These are phyloP conservation scores for Ophiostoma australiae DNA, from an alignment of 2,329 filamentous ascomycete genomes.

Conservation along the genomic window DNA sequence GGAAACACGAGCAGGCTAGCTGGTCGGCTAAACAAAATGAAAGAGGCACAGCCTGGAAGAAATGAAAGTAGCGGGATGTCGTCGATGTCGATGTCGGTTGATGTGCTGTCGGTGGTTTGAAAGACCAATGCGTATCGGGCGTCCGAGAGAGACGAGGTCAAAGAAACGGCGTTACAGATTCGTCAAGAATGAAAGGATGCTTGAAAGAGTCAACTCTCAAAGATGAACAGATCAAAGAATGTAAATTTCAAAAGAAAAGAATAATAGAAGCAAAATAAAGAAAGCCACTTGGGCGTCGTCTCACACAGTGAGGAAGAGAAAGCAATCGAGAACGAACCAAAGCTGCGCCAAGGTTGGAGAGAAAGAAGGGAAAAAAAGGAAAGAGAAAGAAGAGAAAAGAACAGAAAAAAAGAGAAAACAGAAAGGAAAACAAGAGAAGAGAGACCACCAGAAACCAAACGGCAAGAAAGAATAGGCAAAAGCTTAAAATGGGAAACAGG, in stretches of 20 bases:
- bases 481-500: conserved; percentile 7
- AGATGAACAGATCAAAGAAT: conserved; percentile 24
- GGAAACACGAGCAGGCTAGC: neutral
- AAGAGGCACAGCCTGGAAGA: conserved; percentile 21
- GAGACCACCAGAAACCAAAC: conserved; percentile 1
- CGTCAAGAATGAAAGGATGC: conserved; percentile 18
- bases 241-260: conserved; percentile 23
- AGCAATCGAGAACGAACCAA: conserved; percentile 5
- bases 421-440: neutral
- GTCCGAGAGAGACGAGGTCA: conserved; percentile 3
- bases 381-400: neutral
- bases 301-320: conserved; percentile 22
- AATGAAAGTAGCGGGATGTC: neutral
- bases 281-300: conserved; percentile 27
- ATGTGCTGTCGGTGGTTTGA: neutral
- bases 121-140: neutral
- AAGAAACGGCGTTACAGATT: conserved; percentile 1
- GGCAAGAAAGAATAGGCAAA: conserved; percentile 23
- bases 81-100: neutral
- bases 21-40: conserved; percentile 3
- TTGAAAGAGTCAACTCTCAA: conserved; percentile 17
- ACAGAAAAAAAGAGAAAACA: neutral
- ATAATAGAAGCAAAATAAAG: conserved; percentile 20
- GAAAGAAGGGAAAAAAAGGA: neutral
- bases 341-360: neutral